Base-by-base conservation (phyloP, 257 asterid genomes). In the Solanum peruvianum region DNA sequence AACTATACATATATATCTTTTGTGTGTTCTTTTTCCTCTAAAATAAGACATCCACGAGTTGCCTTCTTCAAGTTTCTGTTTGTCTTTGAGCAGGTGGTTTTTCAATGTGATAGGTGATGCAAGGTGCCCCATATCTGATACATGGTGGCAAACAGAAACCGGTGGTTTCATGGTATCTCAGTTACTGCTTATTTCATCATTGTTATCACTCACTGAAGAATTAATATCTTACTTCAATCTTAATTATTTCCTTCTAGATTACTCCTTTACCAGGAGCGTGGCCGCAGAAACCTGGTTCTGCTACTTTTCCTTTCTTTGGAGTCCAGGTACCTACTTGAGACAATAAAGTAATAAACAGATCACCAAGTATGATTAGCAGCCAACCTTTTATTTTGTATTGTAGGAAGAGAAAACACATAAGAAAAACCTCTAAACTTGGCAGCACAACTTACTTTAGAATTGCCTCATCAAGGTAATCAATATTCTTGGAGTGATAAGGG, bases 111-210 rank as follows among this genome's bases (percentile, higher is more conserved):
- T 95, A 87, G 99, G 99, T 86, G 96, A 94, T 88, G 90, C 99
- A 60, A 93, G 98, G 91, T 96, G 99, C 91, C 99, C 98, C 87
- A 94, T 96, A 91, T 96, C 99, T 83, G 99, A 96, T 89, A 96
- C 99, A 83, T 96, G 99, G 99, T 96, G 99, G 99, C 99, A 96
- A 90, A 96, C 98, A 37, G 99, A 96, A 90, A 95, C 98, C 20
- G 99, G 99, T 70, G 99, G 99, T 86, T 93, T 96, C 93, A 91
- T 96, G 99, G 99, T 94, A 91, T 42, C 86, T 89, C 72, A 89
- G 66, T 89, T 87, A 52, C 69, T 87, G 76, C 62, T 84, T 80
- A 82, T 44, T 73, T 89, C 87, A 52, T 58, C 88, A 39, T 89
- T 89, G 20, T 87, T 87, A 86, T 86, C 41, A 71, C 77, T 76